phyloP scores from a whole-genome alignment of 106 monocot species.

The Dendrobium catenatum region DNA sequence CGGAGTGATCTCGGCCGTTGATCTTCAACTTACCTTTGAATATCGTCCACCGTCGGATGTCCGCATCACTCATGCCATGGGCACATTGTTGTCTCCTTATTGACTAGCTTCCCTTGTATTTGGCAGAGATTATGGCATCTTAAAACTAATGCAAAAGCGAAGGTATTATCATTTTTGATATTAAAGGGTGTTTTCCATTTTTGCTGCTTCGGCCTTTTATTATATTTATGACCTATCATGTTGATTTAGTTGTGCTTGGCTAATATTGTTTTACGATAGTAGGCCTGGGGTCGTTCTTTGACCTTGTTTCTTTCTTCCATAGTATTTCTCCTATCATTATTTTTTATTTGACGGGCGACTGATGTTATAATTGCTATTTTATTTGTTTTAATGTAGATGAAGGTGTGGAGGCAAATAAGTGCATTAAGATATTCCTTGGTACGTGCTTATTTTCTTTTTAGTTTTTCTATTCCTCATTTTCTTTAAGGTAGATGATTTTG shows the following conservation, averaged over 20 bases:
- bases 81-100: not conserved
- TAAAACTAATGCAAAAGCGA: not conserved
- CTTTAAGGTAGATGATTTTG: not conserved
- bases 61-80: too few relatives aligned
- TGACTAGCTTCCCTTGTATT: not conserved
- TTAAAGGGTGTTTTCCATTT: not conserved
- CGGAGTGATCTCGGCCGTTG: too few relatives aligned
- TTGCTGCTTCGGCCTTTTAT: not conserved
- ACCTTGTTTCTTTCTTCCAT: not conserved
- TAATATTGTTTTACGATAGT: not conserved
- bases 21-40: too few relatives aligned
- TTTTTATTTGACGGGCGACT: not conserved
- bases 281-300: not conserved
- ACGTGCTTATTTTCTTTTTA: slow-evolving; percentile 8
- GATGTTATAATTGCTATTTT: not conserved
- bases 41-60: too few relatives aligned
- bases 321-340: not conserved
- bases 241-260: not conserved
- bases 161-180: not conserved
- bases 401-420: slow-evolving; percentile 80
- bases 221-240: too few relatives aligned
- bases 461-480: not conserved
- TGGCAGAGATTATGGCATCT: not conserved
- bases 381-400: slow-evolving; percentile 45
- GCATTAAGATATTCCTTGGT: slow-evolving; percentile 87